phyloP scores from a whole-genome alignment of 1,284 basidiomycete genomes.

The Apiotrichum gamsii region DNA sequence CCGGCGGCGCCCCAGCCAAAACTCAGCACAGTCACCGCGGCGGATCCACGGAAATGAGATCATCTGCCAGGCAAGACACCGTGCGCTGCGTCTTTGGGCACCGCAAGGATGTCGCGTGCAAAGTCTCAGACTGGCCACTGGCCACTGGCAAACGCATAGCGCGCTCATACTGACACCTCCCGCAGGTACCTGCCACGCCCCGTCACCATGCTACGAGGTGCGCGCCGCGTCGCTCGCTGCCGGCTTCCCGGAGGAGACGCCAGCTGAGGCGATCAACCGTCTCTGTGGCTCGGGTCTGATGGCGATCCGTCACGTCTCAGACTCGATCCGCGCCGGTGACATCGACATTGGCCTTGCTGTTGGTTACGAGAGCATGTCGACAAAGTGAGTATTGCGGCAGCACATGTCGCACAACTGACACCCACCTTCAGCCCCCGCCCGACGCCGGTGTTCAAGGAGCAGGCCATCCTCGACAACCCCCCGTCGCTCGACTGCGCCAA shows the following conservation, averaged over 20 bases:
- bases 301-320: conserved; percentile 58
- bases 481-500: conserved; percentile 69
- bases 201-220: conserved; percentile 19
- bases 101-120: too few species aligned
- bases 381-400: conserved; percentile 53
- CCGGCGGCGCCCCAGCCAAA: too few species aligned
- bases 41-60: too few species aligned
- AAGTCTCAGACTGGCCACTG: too few species aligned
- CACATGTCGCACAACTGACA: conserved; percentile 20
- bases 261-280: conserved; percentile 72
- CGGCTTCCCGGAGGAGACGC: conserved; percentile 52
- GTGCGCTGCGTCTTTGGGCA: too few species aligned
- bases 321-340: conserved; percentile 67
- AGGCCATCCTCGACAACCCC: conserved; percentile 59
- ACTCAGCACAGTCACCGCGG: too few species aligned
- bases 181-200: conserved; percentile 14
- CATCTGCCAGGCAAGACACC: too few species aligned
- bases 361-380: conserved; percentile 77
- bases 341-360: conserved; percentile 65
- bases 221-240: conserved; percentile 19
- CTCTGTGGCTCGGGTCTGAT: conserved; percentile 77
- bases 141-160: too few species aligned
- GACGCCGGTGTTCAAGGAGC: conserved; percentile 64
- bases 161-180: neutral
- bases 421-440: conserved; percentile 59